These are phyloP conservation scores for Aspergillus alliaceus DNA, from an alignment of 2,329 filamentous ascomycete genomes.

Conservation along the genomic window DNA sequence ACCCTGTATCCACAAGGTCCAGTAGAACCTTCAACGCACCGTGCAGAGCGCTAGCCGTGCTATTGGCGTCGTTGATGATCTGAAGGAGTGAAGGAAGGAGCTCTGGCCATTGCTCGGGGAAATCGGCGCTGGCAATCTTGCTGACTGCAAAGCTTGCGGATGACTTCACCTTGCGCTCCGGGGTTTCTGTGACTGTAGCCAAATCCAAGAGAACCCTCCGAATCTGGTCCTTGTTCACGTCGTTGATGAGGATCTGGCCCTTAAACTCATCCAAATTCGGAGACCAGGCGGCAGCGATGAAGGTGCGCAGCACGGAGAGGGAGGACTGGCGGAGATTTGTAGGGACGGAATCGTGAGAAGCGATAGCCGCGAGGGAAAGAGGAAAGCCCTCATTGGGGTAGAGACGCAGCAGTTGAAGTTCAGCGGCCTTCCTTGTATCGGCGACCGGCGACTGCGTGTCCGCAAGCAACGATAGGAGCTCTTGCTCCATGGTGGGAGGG, in stretches of 20 bases:
- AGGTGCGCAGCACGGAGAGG: slow-evolving; percentile 74
- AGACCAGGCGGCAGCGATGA: slow-evolving; percentile 84
- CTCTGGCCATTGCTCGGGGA: slow-evolving; percentile 91
- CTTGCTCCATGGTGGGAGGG: slow-evolving; percentile 73
- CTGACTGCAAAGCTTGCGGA: slow-evolving; percentile 87
- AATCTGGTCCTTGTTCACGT: slow-evolving; percentile 71
- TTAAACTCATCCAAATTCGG: slow-evolving; percentile 70
- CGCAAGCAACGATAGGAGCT: slow-evolving; percentile 82
- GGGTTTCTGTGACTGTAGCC: slow-evolving; percentile 67
- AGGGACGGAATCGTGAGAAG: slow-evolving; percentile 70
- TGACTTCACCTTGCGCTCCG: slow-evolving; percentile 82
- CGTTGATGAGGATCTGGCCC: slow-evolving; percentile 67
- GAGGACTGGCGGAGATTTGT: slow-evolving; percentile 79
- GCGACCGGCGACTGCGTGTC: slow-evolving; percentile 80
- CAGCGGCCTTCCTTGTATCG: slow-evolving; percentile 78
- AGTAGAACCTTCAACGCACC: slow-evolving; percentile 84
- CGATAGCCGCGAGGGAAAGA: slow-evolving; percentile 75
- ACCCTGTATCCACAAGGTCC: slow-evolving; percentile 88
- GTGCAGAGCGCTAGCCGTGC: slow-evolving; percentile 77
- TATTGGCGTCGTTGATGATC: slow-evolving; percentile 66
- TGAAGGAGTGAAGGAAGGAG: slow-evolving; percentile 78
- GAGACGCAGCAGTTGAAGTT: slow-evolving; percentile 74
- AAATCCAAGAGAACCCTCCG: slow-evolving; percentile 74
- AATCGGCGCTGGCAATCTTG: slow-evolving; percentile 92
- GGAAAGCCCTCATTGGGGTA: slow-evolving; percentile 72